Conservation (phyloP, 345 rosid genomes). For the Pistacia atlantica region DNA sequence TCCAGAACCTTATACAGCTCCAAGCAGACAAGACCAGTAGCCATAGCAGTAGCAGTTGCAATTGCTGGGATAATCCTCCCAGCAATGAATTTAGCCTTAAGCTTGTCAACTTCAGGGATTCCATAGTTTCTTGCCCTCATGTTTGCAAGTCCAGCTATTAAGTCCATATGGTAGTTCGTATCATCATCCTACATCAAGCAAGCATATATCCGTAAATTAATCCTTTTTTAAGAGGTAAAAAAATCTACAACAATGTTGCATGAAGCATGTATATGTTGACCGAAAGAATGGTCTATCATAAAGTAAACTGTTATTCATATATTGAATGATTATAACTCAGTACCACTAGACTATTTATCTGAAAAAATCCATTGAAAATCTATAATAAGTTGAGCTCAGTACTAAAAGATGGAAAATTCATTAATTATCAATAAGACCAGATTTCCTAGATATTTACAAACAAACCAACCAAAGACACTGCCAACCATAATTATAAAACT, state of each 20-base stretch:
- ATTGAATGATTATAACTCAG: neutral
- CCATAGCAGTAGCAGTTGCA: slow-evolving; percentile 91
- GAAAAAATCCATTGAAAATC: neutral
- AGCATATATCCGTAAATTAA: neutral
- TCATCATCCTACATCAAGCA: slow-evolving; percentile 60
- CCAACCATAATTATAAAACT: neutral
- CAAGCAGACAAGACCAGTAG: slow-evolving; percentile 77
- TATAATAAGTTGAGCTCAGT: slow-evolving; percentile 2
- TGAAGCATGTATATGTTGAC: neutral
- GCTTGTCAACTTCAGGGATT: slow-evolving; percentile 76
- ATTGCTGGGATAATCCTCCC: slow-evolving; percentile 84
- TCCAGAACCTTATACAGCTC: slow-evolving; percentile 73
- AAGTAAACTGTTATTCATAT: neutral
- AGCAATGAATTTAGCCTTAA: slow-evolving; percentile 78
- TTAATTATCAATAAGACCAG: neutral
- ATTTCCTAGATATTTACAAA: neutral
- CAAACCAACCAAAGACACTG: neutral
- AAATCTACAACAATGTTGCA: neutral
- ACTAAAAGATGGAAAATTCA: neutral
- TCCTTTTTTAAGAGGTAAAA: neutral
- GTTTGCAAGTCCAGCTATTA: slow-evolving; percentile 77
- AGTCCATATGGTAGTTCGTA: slow-evolving; percentile 76
- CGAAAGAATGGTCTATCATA: neutral
- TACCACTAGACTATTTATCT: neutral
- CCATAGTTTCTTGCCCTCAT: slow-evolving; percentile 81